phyloP scores from a whole-genome alignment of 192 early-diverging fungal genomes.

The Phycomyces blakesleeanus region DNA sequence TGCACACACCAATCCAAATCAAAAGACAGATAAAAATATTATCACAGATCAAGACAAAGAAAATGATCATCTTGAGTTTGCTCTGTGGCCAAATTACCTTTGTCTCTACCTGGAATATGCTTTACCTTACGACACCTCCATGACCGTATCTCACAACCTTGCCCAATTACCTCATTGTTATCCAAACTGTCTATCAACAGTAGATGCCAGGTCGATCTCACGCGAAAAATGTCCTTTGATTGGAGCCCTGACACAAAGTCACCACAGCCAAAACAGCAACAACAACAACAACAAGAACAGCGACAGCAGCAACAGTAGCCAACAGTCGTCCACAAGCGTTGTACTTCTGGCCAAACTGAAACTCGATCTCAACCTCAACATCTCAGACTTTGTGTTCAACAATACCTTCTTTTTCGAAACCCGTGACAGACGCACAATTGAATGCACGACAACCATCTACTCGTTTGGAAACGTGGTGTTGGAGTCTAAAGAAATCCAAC shows the following conservation, averaged over 20 bases:
- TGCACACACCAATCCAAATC: background rate
- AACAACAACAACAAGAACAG: too few species aligned
- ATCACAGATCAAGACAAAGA: background rate
- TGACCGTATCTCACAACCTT: constrained; percentile 23
- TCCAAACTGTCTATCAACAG: constrained; percentile 12
- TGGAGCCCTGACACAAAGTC: background rate
- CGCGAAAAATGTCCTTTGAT: constrained; percentile 28
- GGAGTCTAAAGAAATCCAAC: constrained; percentile 45
- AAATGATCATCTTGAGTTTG: background rate
- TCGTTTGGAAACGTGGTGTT: constrained; percentile 46
- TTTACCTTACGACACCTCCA: constrained; percentile 22
- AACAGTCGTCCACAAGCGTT: constrained; percentile 2
- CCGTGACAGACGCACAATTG: constrained; percentile 30
- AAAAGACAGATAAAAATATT: background rate
- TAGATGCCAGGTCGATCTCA: constrained; percentile 10
- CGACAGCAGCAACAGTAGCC: too few species aligned
- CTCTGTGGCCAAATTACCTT: constrained; percentile 33
- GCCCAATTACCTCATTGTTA: constrained; percentile 32
- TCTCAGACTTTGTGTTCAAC: constrained; percentile 35
- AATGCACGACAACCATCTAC: constrained; percentile 43
- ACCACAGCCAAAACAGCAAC: too few species aligned
- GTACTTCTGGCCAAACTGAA: constrained; percentile 30
- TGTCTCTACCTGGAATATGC: constrained; percentile 31
- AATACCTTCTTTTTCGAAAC: constrained; percentile 39
- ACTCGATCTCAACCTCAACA: constrained; percentile 36